Conservation (phyloP, 306 rosid species). For the Glycine soja region DNA sequence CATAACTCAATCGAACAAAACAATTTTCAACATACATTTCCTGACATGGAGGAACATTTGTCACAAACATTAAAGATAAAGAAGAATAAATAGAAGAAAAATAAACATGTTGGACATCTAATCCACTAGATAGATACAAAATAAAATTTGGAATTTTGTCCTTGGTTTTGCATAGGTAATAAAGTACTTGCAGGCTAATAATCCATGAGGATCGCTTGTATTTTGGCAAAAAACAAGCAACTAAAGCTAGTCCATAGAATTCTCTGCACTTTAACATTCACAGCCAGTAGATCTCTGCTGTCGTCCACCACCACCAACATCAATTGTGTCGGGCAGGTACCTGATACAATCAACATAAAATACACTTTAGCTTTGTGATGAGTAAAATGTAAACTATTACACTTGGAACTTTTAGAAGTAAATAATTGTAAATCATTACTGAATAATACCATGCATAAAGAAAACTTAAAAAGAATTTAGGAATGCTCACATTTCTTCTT, state of each 20-base stretch:
- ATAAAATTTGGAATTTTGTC: constrained; percentile 43
- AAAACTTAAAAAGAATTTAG: neutral
- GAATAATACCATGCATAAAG: neutral
- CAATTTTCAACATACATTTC: constrained; percentile 36
- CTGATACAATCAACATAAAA: constrained; percentile 51
- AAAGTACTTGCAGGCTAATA: constrained; percentile 38
- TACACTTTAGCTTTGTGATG: constrained; percentile 16
- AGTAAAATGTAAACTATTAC: neutral
- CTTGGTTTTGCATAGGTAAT: constrained; percentile 40
- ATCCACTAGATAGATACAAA: constrained; percentile 53
- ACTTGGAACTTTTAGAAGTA: neutral
- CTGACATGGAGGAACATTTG: constrained; percentile 18
- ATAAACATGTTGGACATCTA: constrained; percentile 40
- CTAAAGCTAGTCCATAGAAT: constrained; percentile 25
- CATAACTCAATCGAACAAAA: neutral
- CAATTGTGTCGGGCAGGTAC: constrained; percentile 90
- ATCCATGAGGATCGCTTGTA: constrained; percentile 12
- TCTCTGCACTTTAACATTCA: constrained; percentile 67
- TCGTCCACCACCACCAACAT: constrained; percentile 79
- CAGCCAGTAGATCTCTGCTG: constrained; percentile 95
- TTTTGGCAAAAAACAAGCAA: constrained; percentile 42
- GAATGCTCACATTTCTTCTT: constrained; percentile 89
- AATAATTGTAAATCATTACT: neutral
- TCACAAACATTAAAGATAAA: constrained; percentile 38
- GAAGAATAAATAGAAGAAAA: constrained; percentile 29